Evolutionary conservation across 2,329 filamentous ascomycete species (phyloP).

Genomic region (Talaromyces sp.): DNA sequence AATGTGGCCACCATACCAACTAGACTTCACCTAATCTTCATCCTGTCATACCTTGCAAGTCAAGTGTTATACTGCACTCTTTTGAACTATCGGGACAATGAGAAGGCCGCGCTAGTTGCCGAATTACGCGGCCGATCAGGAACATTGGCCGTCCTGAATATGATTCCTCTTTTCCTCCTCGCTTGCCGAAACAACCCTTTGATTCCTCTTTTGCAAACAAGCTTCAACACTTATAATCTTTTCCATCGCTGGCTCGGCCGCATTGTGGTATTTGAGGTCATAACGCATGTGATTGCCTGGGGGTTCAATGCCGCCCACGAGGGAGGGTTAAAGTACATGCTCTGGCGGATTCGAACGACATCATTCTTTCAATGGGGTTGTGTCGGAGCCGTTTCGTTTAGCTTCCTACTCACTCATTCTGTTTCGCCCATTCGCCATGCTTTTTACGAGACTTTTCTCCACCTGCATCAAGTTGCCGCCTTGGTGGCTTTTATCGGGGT

Average conservation of each 20-base stretch:
- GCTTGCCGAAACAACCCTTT: background rate
- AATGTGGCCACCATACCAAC: background rate
- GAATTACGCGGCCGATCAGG: background rate
- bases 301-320: background rate
- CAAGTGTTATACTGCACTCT: background rate
- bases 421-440: background rate
- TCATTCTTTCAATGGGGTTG: background rate
- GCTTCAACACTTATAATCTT: background rate
- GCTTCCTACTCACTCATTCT: background rate
- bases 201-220: background rate
- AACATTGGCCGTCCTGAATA: background rate
- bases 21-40: background rate
- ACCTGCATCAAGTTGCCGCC: background rate
- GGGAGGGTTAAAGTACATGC: background rate
- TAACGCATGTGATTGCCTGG: background rate
- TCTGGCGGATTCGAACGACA: background rate
- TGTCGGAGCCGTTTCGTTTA: background rate
- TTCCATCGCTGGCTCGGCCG: background rate
- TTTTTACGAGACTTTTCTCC: background rate
- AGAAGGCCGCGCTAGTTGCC: background rate
- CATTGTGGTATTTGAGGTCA: background rate
- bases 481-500: background rate
- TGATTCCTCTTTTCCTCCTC: background rate
- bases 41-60: background rate
- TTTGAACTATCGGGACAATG: background rate